A percentile compares a stretch with the other conserved stretches of the same genome.
Evolutionary conservation across 2,329 filamentous ascomycete species (phyloP).

Genomic region (Colletotrichum destructivum): DNA sequence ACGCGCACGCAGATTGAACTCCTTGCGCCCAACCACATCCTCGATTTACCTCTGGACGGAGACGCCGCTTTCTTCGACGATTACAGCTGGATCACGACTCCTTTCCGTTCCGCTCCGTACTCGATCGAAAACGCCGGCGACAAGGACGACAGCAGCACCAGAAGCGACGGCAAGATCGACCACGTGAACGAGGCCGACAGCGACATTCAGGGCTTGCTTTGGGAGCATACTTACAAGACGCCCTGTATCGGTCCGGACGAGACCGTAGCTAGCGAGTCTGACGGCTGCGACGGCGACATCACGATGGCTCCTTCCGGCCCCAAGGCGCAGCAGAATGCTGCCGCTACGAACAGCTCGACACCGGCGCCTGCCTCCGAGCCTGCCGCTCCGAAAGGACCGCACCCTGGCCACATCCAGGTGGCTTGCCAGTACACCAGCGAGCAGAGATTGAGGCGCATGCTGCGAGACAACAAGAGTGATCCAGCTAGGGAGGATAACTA

Average conservation of each 20-base stretch:
- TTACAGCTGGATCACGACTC: not conserved
- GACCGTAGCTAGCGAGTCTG: not conserved
- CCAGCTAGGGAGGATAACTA: slow-evolving; percentile 85
- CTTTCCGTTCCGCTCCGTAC: not conserved
- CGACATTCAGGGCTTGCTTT: not conserved
- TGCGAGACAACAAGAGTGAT: slow-evolving; percentile 79
- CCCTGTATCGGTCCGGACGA: not conserved
- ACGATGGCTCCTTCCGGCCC: slow-evolving; percentile 39
- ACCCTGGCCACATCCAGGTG: slow-evolving; percentile 65
- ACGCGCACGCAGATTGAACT: slow-evolving; percentile 16
- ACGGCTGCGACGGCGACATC: slow-evolving; percentile 7
- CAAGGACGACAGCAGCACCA: not conserved
- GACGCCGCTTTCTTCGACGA: slow-evolving; percentile 20
- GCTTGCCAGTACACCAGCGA: slow-evolving; percentile 85
- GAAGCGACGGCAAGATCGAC: not conserved
- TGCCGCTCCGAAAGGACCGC: slow-evolving; percentile 53
- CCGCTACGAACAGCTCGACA: slow-evolving; percentile 21
- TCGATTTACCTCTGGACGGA: slow-evolving; percentile 28
- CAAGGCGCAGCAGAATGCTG: slow-evolving; percentile 38
- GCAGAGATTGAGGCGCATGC: slow-evolving; percentile 81
- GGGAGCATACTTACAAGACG: not conserved
- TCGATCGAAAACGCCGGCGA: not conserved
- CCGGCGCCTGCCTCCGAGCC: slow-evolving; percentile 19
- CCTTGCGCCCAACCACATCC: not conserved
- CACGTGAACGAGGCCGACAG: not conserved